Percentiles rank a stretch among this genome's conserved stretches.
Evolutionary conservation across 768 basidiomycete genomes (phyloP).

Genomic region (Holtermannia corniformis): DNA sequence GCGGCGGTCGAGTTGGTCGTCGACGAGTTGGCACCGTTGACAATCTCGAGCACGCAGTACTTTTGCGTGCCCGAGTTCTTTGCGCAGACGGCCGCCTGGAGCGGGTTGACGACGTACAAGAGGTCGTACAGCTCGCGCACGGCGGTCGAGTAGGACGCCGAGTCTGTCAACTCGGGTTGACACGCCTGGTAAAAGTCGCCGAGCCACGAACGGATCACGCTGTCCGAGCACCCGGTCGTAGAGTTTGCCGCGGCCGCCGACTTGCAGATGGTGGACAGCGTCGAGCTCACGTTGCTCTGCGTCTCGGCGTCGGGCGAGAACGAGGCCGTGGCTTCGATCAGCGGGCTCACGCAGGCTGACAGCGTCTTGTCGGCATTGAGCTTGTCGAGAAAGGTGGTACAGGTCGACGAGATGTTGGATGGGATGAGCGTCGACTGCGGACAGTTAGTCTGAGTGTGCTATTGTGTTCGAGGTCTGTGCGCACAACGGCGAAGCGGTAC

Average conservation of each 20-base stretch:
- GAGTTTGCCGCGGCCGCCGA: slow-evolving; percentile 22
- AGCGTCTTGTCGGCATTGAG: slow-evolving; percentile 55
- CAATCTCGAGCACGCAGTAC: slow-evolving; percentile 57
- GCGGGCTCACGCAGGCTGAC: slow-evolving; percentile 41
- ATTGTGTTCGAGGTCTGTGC: too few relatives aligned
- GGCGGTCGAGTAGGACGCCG: slow-evolving; percentile 36
- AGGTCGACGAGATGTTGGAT: slow-evolving; percentile 49
- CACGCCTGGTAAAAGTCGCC: slow-evolving; percentile 64
- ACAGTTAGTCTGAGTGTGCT: too few relatives aligned
- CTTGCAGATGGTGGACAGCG: slow-evolving; percentile 51
- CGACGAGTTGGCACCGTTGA: slow-evolving; percentile 9
- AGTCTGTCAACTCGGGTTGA: slow-evolving; percentile 54
- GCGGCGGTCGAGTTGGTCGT: slow-evolving; percentile 18
- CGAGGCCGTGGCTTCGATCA: slow-evolving; percentile 49
- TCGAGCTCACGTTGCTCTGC: slow-evolving; percentile 40
- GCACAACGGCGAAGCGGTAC: too few relatives aligned
- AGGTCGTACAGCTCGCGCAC: slow-evolving; percentile 68
- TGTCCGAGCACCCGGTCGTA: slow-evolving; percentile 41
- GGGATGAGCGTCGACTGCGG: slow-evolving; percentile 54
- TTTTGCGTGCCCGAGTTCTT: slow-evolving; percentile 57
- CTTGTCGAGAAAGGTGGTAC: slow-evolving; percentile 53
- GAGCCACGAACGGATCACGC: slow-evolving; percentile 54
- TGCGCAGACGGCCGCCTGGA: slow-evolving; percentile 60
- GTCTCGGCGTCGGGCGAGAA: slow-evolving; percentile 46
- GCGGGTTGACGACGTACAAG: slow-evolving; percentile 60